These are phyloP conservation scores for Bryoerythrophyllum caledonicum DNA, from an alignment of 225 moss, liverwort and hornwort species.

Conservation along the genomic window DNA sequence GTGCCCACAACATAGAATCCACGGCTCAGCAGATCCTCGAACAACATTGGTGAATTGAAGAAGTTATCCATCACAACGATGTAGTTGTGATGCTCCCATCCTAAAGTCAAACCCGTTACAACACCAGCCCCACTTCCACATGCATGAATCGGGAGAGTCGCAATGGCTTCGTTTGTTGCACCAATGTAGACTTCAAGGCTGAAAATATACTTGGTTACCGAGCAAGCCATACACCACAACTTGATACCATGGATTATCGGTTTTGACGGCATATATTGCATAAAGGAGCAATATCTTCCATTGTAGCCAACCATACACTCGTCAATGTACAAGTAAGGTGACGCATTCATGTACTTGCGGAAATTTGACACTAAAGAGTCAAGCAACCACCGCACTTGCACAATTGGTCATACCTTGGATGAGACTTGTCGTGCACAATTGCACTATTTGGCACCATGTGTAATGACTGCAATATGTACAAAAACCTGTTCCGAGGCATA, in stretches of 20 bases:
- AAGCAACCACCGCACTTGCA: neutral
- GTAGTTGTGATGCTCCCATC: neutral
- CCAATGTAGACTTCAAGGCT: no score
- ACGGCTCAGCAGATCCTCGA: neutral
- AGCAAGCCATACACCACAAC: neutral
- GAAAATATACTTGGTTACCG: no score
- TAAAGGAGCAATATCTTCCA: neutral
- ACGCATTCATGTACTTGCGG: neutral
- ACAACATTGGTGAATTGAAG: neutral
- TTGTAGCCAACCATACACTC: neutral
- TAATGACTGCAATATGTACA: no score
- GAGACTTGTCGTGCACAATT: neutral
- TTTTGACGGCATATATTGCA: neutral
- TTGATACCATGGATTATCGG: neutral
- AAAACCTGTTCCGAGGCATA: no score
- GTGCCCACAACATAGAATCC: neutral
- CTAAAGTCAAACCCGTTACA: neutral
- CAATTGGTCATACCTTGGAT: neutral
- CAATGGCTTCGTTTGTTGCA: no score
- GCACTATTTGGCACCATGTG: no score
- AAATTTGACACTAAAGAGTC: neutral
- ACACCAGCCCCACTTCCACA: neutral
- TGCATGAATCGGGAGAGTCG: no score
- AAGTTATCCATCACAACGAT: neutral
- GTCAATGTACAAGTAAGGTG: neutral